Percentiles rank a stretch among this genome's conserved stretches.
These are phyloP conservation scores for Pseudofabraea citricarpa DNA, from an alignment of 2,329 filamentous ascomycete genomes.

Conservation along the genomic window DNA sequence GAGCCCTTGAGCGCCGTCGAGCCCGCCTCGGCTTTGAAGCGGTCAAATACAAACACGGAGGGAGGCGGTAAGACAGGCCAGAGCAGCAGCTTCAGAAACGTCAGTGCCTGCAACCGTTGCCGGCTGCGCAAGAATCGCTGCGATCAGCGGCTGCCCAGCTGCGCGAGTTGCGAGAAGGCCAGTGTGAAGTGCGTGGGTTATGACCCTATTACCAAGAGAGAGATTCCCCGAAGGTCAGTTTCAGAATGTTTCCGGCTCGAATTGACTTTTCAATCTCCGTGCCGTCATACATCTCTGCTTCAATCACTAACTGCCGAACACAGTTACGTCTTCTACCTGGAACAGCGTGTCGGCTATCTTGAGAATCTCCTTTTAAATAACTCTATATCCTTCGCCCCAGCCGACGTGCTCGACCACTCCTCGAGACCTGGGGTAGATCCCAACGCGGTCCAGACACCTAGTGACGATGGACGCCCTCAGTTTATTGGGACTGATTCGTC, in stretches of 20 bases:
- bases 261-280: no score
- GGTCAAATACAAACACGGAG: no score
- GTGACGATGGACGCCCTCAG: constrained; percentile 20
- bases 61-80: constrained; percentile 44
- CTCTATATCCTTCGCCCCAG: constrained; percentile 66
- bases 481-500: constrained; percentile 16
- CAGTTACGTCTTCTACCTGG: constrained; percentile 92
- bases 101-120: constrained; percentile 92
- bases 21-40: constrained; percentile 1
- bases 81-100: constrained; percentile 72
- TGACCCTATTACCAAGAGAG: constrained; percentile 92
- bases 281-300: no score
- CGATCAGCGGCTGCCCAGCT: constrained; percentile 88
- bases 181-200: constrained; percentile 88
- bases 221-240: constrained; percentile 72
- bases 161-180: constrained; percentile 90
- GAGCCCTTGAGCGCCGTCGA: constrained; percentile 2
- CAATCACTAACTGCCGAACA: no score
- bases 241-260: no score
- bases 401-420: constrained; percentile 63
- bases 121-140: constrained; percentile 90
- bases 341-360: constrained; percentile 78
- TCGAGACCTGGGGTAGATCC: constrained; percentile 34
- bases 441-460: constrained; percentile 22
- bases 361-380: constrained; percentile 69